Percentiles rank a stretch among this genome's conserved stretches.
Evolutionary conservation across 768 basidiomycete species (phyloP).

Genomic region (Boletus rufocinnamomeus): DNA sequence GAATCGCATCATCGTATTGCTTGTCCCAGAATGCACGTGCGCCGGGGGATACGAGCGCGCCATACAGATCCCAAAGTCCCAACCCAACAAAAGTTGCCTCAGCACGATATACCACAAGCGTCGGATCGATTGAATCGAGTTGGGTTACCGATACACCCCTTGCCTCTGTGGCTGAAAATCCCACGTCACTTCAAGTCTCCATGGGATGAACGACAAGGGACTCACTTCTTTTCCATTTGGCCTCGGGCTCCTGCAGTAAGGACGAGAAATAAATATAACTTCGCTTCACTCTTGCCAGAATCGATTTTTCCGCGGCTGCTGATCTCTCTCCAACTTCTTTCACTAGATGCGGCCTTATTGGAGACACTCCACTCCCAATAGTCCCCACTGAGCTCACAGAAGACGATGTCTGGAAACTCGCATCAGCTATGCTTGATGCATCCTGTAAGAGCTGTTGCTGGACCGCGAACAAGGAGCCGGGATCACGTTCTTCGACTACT

Average conservation of each 20-base stretch:
- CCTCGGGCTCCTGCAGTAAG: conserved; percentile 93
- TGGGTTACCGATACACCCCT: conserved; percentile 94
- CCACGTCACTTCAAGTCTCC: conserved; percentile 3
- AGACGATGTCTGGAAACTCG: conserved; percentile 68
- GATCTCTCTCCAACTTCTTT: conserved; percentile 47
- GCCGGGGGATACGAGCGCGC: conserved; percentile 83
- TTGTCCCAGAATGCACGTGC: conserved; percentile 87
- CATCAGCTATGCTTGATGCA: conserved; percentile 63
- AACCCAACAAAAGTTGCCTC: conserved; percentile 98
- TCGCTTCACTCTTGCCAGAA: conserved; percentile 82
- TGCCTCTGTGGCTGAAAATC: conserved; percentile 67
- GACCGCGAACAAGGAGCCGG: conserved; percentile 44
- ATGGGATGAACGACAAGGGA: conserved; percentile 11
- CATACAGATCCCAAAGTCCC: conserved; percentile 92
- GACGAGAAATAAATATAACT: conserved; percentile 99
- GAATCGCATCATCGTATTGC: conserved; percentile 79
- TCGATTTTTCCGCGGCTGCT: conserved; percentile 72
- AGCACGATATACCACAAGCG: conserved; percentile 92
- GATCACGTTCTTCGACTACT: conserved; percentile 67
- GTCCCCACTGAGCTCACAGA: conserved; percentile 57
- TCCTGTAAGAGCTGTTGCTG: conserved; percentile 64
- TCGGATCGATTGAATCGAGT: conserved; percentile 95
- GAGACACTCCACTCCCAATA: conserved; percentile 37
- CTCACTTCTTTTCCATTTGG: conserved; percentile 92
- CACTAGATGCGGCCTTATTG: conserved; percentile 36